Evolutionary conservation across 208 protist species (phyloP), one percentile per base, ranked within the genome.

Genomic region (Hexamita inflata): DNA sequence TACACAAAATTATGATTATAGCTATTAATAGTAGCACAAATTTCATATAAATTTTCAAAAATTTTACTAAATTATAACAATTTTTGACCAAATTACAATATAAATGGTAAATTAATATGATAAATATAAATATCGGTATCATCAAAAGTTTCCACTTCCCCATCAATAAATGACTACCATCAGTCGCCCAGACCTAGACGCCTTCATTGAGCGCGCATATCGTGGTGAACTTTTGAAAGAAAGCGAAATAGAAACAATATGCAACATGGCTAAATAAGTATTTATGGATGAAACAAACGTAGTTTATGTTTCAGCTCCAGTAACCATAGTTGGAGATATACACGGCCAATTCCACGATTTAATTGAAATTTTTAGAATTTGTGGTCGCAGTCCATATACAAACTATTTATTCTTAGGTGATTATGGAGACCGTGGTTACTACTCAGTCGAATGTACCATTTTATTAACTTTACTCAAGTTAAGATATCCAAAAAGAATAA

Each of bases 371-470:
- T 93, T 98, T 81, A 88, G 92, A 78, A 92, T 95, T 79, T 92
- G 92, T 40, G 92, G 93, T 4, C 75, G 92, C 30, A 86, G 87
- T 26, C 93, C 93, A 40, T 89, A 95, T 80, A 96, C 93, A 24
- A 97, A 97, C 77, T 97, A 96, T 78, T 85, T 98, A 19, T 98
- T 98, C 82, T 89, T 98, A 83, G 92, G 94, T 24, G 94, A 98
- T 83, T 98, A 95, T 76, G 92, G 95, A 1, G 94, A 97, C 78
- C 83, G 93, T 59, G 94, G 94, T 49, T 86, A 90, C 74, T 91
- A 96, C 78, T 88, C 86, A 45, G 86, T 94, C 15, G 90, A 95
- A 82, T 91, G 90, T 24, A 86, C 94, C 58, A 91, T 88, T 57
- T 79, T 95, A 61, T 81, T 96, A 30, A 67, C 94, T 11, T 77